Conservation (phyloP, 1,284 basidiomycete genomes). For the Blastosporella zonata region DNA sequence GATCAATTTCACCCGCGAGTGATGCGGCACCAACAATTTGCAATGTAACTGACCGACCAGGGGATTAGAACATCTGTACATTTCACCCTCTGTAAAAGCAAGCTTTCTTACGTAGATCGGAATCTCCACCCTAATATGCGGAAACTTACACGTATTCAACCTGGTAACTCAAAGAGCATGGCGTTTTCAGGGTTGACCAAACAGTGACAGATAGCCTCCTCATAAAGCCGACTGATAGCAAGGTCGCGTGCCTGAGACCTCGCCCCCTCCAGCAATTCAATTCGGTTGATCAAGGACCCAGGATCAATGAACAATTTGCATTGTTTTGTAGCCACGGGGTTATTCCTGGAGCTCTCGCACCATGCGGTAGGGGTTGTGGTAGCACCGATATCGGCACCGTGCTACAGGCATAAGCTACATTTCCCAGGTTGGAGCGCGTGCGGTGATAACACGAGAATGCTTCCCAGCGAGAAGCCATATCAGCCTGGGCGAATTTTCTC, state of each 20-base stretch:
- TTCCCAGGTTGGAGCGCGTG: slow-evolving; percentile 50
- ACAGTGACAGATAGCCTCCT: slow-evolving; percentile 28
- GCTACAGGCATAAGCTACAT: slow-evolving; percentile 52
- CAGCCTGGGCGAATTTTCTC: slow-evolving; percentile 76
- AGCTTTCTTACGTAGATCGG: not conserved
- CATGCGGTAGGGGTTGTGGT: slow-evolving; percentile 61
- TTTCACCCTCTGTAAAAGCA: slow-evolving; percentile 50
- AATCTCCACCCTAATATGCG: not conserved
- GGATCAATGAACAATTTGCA: slow-evolving; percentile 72
- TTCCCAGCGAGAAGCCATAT: slow-evolving; percentile 87
- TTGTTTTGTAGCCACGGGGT: slow-evolving; percentile 56
- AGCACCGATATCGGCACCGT: slow-evolving; percentile 77
- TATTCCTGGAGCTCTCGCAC: slow-evolving; percentile 63
- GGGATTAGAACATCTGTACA: slow-evolving; percentile 58
- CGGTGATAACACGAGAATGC: slow-evolving; percentile 68
- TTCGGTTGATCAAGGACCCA: slow-evolving; percentile 88
- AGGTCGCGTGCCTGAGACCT: not conserved
- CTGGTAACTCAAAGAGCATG: slow-evolving; percentile 82
- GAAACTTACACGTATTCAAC: slow-evolving; percentile 74
- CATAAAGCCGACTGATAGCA: not conserved
- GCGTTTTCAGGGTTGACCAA: slow-evolving; percentile 63
- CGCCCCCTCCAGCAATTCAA: slow-evolving; percentile 49
- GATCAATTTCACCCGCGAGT: not conserved
- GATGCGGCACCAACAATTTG: not conserved
- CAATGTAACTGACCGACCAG: slow-evolving; percentile 56